These are phyloP conservation scores for Mycocentrospora acerina DNA, from an alignment of 2,329 filamentous ascomycete species.

Conservation along the genomic window DNA sequence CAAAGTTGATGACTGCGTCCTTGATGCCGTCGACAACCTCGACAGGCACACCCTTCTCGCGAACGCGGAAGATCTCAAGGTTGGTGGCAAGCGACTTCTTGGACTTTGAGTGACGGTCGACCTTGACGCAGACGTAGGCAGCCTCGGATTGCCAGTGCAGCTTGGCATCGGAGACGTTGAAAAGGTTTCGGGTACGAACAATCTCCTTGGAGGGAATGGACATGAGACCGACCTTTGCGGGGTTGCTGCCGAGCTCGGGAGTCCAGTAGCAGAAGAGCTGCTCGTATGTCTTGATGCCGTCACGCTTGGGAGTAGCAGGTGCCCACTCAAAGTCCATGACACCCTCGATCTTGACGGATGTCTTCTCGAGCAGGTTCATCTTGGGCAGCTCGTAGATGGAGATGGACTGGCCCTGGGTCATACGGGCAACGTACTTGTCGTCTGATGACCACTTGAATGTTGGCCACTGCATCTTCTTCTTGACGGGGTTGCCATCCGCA, in stretches of 20 bases:
- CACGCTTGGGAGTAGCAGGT: conserved; percentile 76
- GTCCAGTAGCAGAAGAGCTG: conserved; percentile 99
- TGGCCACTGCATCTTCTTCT: conserved; percentile 96
- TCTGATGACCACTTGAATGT: conserved; percentile 99
- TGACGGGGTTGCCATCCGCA: conserved; percentile 64
- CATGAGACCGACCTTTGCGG: conserved; percentile 96
- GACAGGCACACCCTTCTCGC: conserved; percentile 96
- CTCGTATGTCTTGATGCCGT: conserved; percentile 87
- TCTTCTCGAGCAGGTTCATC: conserved; percentile 89
- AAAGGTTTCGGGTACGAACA: conserved; percentile 90
- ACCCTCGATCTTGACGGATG: conserved; percentile 92
- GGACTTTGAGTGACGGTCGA: conserved; percentile 97
- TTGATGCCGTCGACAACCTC: conserved; percentile 98
- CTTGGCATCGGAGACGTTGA: conserved; percentile 97
- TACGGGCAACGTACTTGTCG: conserved; percentile 92
- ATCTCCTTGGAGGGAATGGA: conserved; percentile 92
- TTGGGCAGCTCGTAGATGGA: conserved; percentile 86
- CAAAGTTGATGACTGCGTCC: conserved; percentile 98
- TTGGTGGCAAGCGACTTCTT: conserved; percentile 98
- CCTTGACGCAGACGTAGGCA: conserved; percentile 95
- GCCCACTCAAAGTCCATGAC: conserved; percentile 99
- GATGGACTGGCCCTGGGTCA: conserved; percentile 85
- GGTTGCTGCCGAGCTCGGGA: conserved; percentile 95
- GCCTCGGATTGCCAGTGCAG: conserved; percentile 98
- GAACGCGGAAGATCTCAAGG: conserved; percentile 95